Percentiles rank a stretch among this genome's conserved stretches.
phyloP scores from a whole-genome alignment of 345 rosid species.

The Xanthoceras sorbifolium region DNA sequence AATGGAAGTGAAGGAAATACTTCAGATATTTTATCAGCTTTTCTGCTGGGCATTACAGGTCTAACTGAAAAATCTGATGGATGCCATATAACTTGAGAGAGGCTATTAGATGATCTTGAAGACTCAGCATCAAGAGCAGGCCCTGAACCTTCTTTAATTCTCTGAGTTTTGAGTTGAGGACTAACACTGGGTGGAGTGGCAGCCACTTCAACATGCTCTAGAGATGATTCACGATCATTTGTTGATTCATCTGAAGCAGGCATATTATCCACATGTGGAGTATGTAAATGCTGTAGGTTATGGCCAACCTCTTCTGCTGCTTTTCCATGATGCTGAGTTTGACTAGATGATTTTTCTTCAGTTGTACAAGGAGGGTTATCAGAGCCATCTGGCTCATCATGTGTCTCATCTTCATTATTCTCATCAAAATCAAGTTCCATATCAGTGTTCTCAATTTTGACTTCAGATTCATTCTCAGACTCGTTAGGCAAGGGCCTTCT shows the following conservation, averaged over 20 bases:
- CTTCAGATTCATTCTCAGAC: slow-evolving; percentile 80
- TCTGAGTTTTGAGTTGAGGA: slow-evolving; percentile 63
- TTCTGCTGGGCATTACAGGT: slow-evolving; percentile 97
- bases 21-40: slow-evolving; percentile 72
- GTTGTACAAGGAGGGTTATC: slow-evolving; percentile 45
- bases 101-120: slow-evolving; percentile 56
- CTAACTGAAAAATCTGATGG: slow-evolving; percentile 92
- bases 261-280: slow-evolving; percentile 33
- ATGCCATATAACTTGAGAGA: slow-evolving; percentile 85
- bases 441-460: slow-evolving; percentile 89
- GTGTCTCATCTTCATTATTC: slow-evolving; percentile 70
- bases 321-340: slow-evolving; percentile 39
- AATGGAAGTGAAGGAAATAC: slow-evolving; percentile 73
- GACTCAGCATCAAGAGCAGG: slow-evolving; percentile 54
- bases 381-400: slow-evolving; percentile 70
- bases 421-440: slow-evolving; percentile 99
- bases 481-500: slow-evolving; percentile 74
- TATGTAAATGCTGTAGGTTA: slow-evolving; percentile 40
- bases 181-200: slow-evolving; percentile 63
- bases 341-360: slow-evolving; percentile 39
- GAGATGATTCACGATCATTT: slow-evolving; percentile 56
- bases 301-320: slow-evolving; percentile 45
- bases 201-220: slow-evolving; percentile 55
- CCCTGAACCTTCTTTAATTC: slow-evolving; percentile 55
- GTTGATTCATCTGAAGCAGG: slow-evolving; percentile 55